These are phyloP conservation scores for Phlyctochytrium planicorne DNA, from an alignment of 192 early-diverging fungal species.

Conservation along the genomic window DNA sequence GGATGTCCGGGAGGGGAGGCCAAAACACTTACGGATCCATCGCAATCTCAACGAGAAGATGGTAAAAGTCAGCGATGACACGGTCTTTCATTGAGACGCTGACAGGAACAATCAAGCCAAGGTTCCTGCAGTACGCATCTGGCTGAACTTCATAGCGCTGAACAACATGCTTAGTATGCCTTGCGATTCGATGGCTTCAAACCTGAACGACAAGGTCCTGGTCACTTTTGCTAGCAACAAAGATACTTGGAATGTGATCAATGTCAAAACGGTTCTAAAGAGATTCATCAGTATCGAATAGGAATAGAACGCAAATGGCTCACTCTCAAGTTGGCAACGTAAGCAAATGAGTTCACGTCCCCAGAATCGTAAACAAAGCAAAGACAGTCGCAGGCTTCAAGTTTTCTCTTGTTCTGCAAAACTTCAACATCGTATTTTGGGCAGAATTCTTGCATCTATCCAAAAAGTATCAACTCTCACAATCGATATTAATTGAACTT, in stretches of 20 bases:
- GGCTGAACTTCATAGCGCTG: constrained; percentile 82
- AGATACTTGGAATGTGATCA: constrained; percentile 80
- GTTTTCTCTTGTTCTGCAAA: constrained; percentile 79
- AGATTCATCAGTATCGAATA: neutral
- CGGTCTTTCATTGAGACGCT: constrained; percentile 83
- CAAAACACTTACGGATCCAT: constrained; percentile 69
- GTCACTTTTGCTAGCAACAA: constrained; percentile 96
- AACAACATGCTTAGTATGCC: constrained; percentile 16
- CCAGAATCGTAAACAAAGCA: constrained; percentile 95
- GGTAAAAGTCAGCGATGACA: constrained; percentile 86
- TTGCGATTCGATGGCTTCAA: neutral
- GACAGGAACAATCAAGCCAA: constrained; percentile 85
- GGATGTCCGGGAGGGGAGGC: neutral
- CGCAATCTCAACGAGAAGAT: constrained; percentile 77
- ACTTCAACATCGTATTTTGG: constrained; percentile 84
- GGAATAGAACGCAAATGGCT: neutral
- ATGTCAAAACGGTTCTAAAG: constrained; percentile 75
- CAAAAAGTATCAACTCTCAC: constrained; percentile 4
- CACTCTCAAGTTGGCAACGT: constrained; percentile 81
- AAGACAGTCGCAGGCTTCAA: constrained; percentile 88
- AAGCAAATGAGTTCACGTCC: constrained; percentile 91
- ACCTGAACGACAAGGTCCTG: constrained; percentile 81
- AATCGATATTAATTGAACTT: constrained; percentile 27
- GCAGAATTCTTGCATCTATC: constrained; percentile 89
- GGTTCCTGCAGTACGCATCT: constrained; percentile 87